Conservation (phyloP, 805 yeast species). For the Wickerhamomyces ciferrii region DNA sequence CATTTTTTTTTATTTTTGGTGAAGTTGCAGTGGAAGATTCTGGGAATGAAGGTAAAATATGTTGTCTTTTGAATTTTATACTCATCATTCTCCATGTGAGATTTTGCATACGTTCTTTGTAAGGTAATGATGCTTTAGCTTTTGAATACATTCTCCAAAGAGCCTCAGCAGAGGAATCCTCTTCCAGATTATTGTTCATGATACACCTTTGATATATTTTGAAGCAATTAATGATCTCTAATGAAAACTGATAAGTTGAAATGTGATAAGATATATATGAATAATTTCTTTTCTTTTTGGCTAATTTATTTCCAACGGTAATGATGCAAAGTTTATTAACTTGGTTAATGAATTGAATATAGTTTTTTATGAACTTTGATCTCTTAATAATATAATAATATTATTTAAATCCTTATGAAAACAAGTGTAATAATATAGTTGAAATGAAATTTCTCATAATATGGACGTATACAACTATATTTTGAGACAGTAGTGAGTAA, state of each 20-base stretch:
- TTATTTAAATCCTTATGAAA: no score
- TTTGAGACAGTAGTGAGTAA: no score
- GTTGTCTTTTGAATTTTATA: slow-evolving; percentile 26
- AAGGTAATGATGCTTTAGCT: slow-evolving; percentile 72
- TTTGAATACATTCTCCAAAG: slow-evolving; percentile 80
- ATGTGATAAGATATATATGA: background rate
- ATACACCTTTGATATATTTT: no score
- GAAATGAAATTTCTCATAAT: no score
- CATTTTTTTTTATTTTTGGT: background rate
- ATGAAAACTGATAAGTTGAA: no score
- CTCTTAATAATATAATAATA: no score
- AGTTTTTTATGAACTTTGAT: no score
- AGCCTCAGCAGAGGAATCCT: slow-evolving; percentile 40
- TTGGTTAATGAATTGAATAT: no score
- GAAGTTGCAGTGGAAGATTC: background rate
- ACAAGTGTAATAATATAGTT: no score
- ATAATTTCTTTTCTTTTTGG: background rate
- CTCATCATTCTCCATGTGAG: slow-evolving; percentile 86
- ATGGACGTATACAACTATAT: no score
- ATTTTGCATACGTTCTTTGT: slow-evolving; percentile 74
- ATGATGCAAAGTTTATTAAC: background rate
- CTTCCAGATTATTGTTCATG: slow-evolving; percentile 5
- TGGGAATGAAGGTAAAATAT: background rate
- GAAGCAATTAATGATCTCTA: no score
- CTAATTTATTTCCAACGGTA: background rate